phyloP scores from a whole-genome alignment of 805 yeast species.

The Myxozyma neglecta region DNA sequence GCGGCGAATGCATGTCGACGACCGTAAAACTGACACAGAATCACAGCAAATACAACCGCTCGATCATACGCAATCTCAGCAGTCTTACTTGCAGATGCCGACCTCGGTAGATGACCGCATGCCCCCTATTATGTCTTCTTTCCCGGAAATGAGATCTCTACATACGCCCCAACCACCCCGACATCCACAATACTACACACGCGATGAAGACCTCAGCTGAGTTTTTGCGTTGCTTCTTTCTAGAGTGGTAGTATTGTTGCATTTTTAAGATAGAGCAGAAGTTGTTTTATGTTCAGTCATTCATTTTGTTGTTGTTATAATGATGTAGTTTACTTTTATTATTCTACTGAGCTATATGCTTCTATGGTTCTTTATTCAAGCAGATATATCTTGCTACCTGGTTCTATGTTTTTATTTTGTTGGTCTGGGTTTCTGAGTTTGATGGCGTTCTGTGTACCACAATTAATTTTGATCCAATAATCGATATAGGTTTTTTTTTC shows the following conservation, averaged over 20 bases:
- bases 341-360: no score
- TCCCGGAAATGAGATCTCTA: not conserved
- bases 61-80: not conserved
- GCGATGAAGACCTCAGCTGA: not conserved
- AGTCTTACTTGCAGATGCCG: not conserved
- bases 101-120: not conserved
- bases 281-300: no score
- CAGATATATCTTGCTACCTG: not conserved
- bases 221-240: not conserved
- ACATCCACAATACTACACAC: constrained; percentile 2
- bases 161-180: not conserved
- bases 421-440: not conserved
- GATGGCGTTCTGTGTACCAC: constrained; percentile 1
- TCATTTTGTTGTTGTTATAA: no score
- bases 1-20: constrained; percentile 11
- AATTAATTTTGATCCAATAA: not conserved
- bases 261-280: no score
- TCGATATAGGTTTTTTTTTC: no score
- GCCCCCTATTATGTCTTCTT: not conserved
- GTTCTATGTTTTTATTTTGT: not conserved
- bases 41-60: not conserved
- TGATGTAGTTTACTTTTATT: no score
- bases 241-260: not conserved
- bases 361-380: not conserved
- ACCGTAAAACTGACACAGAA: not conserved